These are phyloP conservation scores for Quercus engelmannii DNA, from an alignment of 306 rosid species.

Conservation along the genomic window DNA sequence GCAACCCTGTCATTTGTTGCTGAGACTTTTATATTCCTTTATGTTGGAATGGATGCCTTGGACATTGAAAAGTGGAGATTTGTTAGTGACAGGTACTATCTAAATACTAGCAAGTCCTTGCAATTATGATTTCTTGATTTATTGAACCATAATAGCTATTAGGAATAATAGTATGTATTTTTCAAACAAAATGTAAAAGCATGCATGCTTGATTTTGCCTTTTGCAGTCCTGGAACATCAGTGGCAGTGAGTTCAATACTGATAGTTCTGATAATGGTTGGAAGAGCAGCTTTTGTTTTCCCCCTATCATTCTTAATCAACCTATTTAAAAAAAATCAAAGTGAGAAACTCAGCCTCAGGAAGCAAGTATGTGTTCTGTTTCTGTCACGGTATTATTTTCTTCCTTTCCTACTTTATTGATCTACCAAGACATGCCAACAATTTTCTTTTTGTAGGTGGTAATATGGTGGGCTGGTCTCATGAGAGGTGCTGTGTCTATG, in stretches of 20 bases:
- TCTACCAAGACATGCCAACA: constrained; percentile 10
- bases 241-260: constrained; percentile 75
- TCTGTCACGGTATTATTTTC: constrained; percentile 4
- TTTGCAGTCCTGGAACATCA: constrained; percentile 83
- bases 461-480: constrained; percentile 99
- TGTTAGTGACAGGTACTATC: constrained; percentile 82
- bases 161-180: neutral
- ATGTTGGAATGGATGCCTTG: constrained; percentile 99
- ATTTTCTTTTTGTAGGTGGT: constrained; percentile 47
- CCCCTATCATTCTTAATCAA: constrained; percentile 85
- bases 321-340: constrained; percentile 49
- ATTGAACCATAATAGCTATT: neutral
- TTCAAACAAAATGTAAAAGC: constrained; percentile 11
- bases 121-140: neutral
- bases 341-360: constrained; percentile 53
- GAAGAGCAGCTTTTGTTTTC: constrained; percentile 92
- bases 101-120: constrained; percentile 9
- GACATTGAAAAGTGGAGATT: constrained; percentile 97
- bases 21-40: constrained; percentile 88
- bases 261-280: constrained; percentile 64
- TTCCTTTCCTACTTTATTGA: constrained; percentile 4
- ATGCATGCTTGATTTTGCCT: constrained; percentile 24
- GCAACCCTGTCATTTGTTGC: constrained; percentile 92
- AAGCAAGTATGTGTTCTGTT: constrained; percentile 57
- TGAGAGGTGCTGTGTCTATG: constrained; percentile 99